Evolutionary conservation across 805 yeast species (phyloP).

Genomic region (Maudiozyma saulgeensis): DNA sequence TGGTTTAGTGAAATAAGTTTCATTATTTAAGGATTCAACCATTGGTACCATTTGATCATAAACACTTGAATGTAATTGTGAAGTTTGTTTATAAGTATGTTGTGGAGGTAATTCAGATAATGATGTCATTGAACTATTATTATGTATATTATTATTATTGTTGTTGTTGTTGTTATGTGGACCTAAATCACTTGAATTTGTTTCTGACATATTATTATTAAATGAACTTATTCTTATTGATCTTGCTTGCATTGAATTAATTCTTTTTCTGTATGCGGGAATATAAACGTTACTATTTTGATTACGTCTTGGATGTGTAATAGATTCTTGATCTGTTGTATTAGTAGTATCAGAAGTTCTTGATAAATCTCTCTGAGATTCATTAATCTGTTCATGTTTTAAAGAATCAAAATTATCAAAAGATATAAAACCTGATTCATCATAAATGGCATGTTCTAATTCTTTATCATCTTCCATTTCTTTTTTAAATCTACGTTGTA

Average conservation of each 20-base stretch:
- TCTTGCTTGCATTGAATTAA: conserved; percentile 14
- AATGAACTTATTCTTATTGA: not conserved
- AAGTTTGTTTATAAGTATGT: not conserved
- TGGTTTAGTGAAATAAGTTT: not conserved
- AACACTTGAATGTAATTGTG: conserved; percentile 1
- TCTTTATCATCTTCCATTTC: conserved; percentile 33
- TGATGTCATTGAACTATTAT: conserved; percentile 1
- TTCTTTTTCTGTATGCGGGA: conserved; percentile 33
- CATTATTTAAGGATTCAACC: conserved; percentile 1
- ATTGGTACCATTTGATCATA: conserved; percentile 7
- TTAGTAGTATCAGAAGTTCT: not conserved
- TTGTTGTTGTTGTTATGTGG: not conserved
- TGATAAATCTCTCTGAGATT: not conserved
- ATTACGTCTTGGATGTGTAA: not conserved
- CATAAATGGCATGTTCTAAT: conserved; percentile 22
- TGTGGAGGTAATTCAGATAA: not conserved
- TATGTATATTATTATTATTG: too few species aligned
- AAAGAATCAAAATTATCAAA: conserved; percentile 14
- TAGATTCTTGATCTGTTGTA: not conserved
- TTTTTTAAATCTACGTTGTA: conserved; percentile 30
- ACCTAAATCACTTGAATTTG: not conserved
- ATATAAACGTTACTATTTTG: conserved; percentile 19
- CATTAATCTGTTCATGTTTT: not conserved
- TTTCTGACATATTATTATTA: not conserved
- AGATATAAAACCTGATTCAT: conserved; percentile 30